Conservation (phyloP, 106 monocot genomes). For the Hemerocallis citrina region DNA sequence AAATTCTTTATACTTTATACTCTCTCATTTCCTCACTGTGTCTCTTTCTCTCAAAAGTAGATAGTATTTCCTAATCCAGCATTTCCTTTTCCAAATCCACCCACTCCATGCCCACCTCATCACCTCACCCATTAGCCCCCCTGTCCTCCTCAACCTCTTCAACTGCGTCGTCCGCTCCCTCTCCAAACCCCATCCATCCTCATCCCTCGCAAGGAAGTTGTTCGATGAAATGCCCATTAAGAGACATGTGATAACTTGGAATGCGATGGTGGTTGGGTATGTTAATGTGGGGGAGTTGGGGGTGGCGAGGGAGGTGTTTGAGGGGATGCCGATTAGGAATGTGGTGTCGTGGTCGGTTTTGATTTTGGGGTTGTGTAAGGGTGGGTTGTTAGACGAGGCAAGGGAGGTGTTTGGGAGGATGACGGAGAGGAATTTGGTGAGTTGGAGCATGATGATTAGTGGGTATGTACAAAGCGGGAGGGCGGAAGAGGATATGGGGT, state of each 20-base stretch:
- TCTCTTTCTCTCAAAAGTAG: no score
- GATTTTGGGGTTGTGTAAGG: slow-evolving; percentile 38
- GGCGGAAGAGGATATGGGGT: slow-evolving; percentile 24
- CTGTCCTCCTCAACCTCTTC: no score
- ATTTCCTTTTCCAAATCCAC: no score
- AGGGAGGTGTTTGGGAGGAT: slow-evolving; percentile 35
- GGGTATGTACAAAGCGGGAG: slow-evolving; percentile 40
- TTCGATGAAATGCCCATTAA: slow-evolving; percentile 35
- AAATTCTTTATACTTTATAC: no score
- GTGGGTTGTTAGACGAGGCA: slow-evolving; percentile 21
- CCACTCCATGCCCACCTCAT: no score
- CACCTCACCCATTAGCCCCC: no score
- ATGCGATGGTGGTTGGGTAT: slow-evolving; percentile 52
- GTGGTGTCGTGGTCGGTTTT: slow-evolving; percentile 39
- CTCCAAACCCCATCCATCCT: no score
- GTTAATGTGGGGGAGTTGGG: slow-evolving; percentile 27
- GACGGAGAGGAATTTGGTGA: slow-evolving; percentile 36
- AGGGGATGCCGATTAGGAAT: slow-evolving; percentile 29
- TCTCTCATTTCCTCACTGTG: no score
- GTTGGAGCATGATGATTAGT: slow-evolving; percentile 48
- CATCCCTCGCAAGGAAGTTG: slow-evolving; percentile 20
- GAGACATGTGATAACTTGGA: slow-evolving; percentile 35
- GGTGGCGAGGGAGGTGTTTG: slow-evolving; percentile 28
- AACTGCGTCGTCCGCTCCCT: no score
- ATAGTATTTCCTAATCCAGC: no score